phyloP scores from a whole-genome alignment of 352 stramenopile genomes.

The Phytophthora ohioensis region DNA sequence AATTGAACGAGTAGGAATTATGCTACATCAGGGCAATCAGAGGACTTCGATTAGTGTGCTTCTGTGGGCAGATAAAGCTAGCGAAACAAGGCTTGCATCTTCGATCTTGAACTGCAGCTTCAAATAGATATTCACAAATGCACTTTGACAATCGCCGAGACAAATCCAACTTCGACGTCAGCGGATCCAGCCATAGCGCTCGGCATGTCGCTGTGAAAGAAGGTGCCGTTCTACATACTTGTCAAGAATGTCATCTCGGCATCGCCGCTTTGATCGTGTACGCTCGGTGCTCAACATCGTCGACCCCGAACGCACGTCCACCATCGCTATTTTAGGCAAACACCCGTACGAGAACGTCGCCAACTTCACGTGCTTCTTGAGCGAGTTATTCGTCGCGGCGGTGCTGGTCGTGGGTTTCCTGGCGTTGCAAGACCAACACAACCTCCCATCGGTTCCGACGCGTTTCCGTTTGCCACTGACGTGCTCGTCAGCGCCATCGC shows the following conservation, averaged over 20 bases:
- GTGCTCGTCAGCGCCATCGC: constrained; percentile 76
- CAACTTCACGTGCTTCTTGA: constrained; percentile 50
- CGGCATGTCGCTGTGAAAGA: constrained; percentile 49
- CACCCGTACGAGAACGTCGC: constrained; percentile 42
- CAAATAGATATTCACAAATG: no score
- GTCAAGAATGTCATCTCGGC: constrained; percentile 48
- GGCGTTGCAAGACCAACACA: constrained; percentile 72
- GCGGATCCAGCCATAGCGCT: constrained; percentile 38
- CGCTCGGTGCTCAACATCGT: constrained; percentile 49
- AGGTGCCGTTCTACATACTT: constrained; percentile 55
- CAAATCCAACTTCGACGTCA: no score
- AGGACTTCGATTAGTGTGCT: no score
- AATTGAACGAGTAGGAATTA: no score
- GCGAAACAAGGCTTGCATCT: no score
- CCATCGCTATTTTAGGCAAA: constrained; percentile 46
- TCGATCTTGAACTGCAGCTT: no score
- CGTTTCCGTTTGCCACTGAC: constrained; percentile 74
- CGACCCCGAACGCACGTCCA: constrained; percentile 45
- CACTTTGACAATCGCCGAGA: no score
- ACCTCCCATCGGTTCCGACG: constrained; percentile 70
- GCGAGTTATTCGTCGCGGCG: constrained; percentile 45
- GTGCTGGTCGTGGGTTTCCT: constrained; percentile 76
- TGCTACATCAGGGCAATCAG: no score
- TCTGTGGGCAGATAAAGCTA: no score
- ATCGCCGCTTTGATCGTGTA: constrained; percentile 48